phyloP scores from a whole-genome alignment of 768 basidiomycete species.

The Crucibulum laeve region DNA sequence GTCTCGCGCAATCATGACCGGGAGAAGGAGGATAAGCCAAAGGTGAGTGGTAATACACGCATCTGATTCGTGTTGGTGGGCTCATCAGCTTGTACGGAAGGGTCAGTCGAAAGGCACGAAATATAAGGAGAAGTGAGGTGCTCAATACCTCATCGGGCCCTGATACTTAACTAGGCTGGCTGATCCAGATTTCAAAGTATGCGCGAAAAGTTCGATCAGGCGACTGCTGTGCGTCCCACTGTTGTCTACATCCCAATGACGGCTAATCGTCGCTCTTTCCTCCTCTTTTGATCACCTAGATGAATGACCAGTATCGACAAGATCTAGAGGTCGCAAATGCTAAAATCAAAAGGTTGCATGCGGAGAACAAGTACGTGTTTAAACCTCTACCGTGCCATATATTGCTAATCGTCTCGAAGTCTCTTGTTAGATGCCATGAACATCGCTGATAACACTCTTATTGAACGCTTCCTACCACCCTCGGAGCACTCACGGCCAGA shows the following conservation, averaged over 20 bases:
- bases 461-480: constrained; percentile 17
- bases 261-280: background rate
- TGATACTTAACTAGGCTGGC: background rate
- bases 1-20: no score
- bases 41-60: no score
- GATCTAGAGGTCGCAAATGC: constrained; percentile 34
- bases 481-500: constrained; percentile 5
- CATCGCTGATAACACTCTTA: constrained; percentile 17
- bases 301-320: constrained; percentile 29
- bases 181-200: constrained; percentile 37
- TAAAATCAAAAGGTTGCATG: constrained; percentile 40
- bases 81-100: background rate
- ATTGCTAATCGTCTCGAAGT: constrained; percentile 11
- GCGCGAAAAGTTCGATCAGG: constrained; percentile 42
- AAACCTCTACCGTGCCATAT: background rate
- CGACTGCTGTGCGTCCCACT: constrained; percentile 28
- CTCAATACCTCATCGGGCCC: background rate
- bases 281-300: constrained; percentile 16
- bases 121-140: constrained; percentile 5
- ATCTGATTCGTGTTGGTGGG: no score
- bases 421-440: constrained; percentile 33
- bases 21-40: background rate
- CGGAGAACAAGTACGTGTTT: constrained; percentile 43
- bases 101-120: background rate
- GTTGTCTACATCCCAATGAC: background rate